Evolutionary conservation across 2,329 filamentous ascomycete genomes (phyloP), one percentile per base, ranked within the genome.

Genomic region (Tolypocladium nubicola): DNA sequence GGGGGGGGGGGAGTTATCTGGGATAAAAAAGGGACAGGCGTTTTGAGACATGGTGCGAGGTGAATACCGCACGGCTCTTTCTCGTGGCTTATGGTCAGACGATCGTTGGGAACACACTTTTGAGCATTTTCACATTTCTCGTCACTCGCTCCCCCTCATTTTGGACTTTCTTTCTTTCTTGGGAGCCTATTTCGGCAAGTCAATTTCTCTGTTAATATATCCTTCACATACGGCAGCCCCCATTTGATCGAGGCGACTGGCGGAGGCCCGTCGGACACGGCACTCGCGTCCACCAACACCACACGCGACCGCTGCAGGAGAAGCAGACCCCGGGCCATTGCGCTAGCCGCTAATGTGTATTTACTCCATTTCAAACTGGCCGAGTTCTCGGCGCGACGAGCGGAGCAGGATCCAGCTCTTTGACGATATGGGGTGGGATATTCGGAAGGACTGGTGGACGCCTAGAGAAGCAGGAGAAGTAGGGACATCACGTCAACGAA

Each of bases 71-170:
- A 58, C 55, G 55, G 14, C 61, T 58, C 61, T 56, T 14, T 38
- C 58, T 61, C 33, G 33, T 61, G 61, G 64, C 58, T 63, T 60
- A 61, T 54, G 59, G 62, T 61, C 63, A 54, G 43, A 65, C 58
- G 62, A 62, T 61, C 56, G 59, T 57, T 58, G 58, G 61, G 64
- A 61, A 65, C 61, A 59, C 58, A 57, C 13, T 59, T 53, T 52
- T 57, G 40, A 53, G 63, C 54, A 60, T 61, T 58, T 64, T 61
- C 62, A 57, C 60, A 40, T 57, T 71, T 72, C 69, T 71, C 64
- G 59, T 68, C 69, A 65, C 65, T 71, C 70, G 60, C 61, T 71
- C 66, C 63, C 61, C 60, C 39, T 52, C 21, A 35, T 30, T 57
- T 49, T 54, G 30, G n/a, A 37, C 13, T 30, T 21, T 33, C 2